A percentile compares a stretch with the other conserved stretches of the same genome.
phyloP scores from a whole-genome alignment of 257 asterid species.

The Osmanthus fragrans region DNA sequence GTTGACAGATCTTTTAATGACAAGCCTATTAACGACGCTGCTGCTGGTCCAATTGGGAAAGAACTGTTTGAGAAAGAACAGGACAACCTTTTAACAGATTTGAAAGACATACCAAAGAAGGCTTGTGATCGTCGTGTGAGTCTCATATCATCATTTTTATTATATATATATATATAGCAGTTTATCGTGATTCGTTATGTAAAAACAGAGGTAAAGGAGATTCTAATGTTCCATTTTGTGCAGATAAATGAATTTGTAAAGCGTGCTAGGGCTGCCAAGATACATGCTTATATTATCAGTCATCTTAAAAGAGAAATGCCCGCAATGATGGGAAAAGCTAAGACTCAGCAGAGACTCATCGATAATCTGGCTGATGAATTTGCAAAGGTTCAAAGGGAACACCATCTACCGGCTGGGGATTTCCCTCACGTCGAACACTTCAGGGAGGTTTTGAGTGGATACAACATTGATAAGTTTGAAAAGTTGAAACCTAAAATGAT shows the following conservation, averaged over 20 bases:
- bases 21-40: conserved; percentile 71
- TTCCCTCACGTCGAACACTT: conserved; percentile 84
- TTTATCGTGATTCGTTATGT: conserved; percentile 3
- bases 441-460: conserved; percentile 64
- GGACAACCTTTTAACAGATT: conserved; percentile 78
- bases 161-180: neutral
- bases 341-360: conserved; percentile 86
- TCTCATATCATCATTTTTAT: conserved; percentile 1
- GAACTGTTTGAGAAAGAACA: conserved; percentile 91
- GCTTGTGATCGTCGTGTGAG: conserved; percentile 95
- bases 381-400: conserved; percentile 89
- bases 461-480: conserved; percentile 80
- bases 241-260: conserved; percentile 95
- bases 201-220: neutral
- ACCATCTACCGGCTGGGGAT: conserved; percentile 88
- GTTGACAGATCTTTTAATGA: conserved; percentile 77
- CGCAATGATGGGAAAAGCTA: conserved; percentile 94
- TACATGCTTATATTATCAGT: conserved; percentile 85
- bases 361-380: conserved; percentile 76
- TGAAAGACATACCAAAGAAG: conserved; percentile 87
- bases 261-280: conserved; percentile 96
- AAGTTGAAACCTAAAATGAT: conserved; percentile 86
- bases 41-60: conserved; percentile 81
- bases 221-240: neutral
- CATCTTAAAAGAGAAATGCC: conserved; percentile 95